These are phyloP conservation scores for Secale cereale DNA, from an alignment of 176 grass and related monocot species.

Conservation along the genomic window DNA sequence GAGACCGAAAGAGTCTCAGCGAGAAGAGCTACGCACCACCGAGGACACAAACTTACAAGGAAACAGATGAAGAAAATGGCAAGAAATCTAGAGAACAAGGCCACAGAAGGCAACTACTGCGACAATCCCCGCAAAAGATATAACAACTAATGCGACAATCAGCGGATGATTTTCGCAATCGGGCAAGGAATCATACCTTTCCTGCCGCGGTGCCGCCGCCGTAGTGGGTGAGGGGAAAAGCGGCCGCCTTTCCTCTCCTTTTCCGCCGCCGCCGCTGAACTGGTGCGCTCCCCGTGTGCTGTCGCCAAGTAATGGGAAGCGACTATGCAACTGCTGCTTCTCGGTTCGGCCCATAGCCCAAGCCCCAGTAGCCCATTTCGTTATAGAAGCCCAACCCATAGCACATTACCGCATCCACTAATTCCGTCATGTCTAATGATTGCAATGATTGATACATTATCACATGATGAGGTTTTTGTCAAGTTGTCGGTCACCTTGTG, in stretches of 20 bases:
- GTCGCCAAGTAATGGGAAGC: background rate
- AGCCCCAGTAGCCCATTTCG: background rate
- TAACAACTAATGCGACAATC: background rate
- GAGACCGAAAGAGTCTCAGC: background rate
- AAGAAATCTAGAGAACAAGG: background rate
- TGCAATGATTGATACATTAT: too few relatives aligned
- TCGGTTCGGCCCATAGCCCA: background rate
- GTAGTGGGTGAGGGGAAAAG: conserved; percentile 8
- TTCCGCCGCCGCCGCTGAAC: conserved; percentile 15
- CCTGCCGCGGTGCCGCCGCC: conserved; percentile 2
- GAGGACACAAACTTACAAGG: background rate
- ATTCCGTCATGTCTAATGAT: too few relatives aligned
- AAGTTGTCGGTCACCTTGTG: too few relatives aligned
- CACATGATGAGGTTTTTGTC: too few relatives aligned
- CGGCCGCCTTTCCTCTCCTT: conserved; percentile 18
- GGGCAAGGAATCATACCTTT: conserved; percentile 23
- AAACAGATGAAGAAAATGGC: conserved; percentile 2
- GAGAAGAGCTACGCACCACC: background rate
- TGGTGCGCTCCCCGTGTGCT: background rate
- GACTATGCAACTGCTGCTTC: background rate
- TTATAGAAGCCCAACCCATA: background rate
- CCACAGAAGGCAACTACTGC: background rate
- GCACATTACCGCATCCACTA: background rate
- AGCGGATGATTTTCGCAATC: background rate
- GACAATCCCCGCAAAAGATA: background rate